Base-by-base conservation (phyloP, 345 rosid species). In the Hevea brasiliensis region DNA sequence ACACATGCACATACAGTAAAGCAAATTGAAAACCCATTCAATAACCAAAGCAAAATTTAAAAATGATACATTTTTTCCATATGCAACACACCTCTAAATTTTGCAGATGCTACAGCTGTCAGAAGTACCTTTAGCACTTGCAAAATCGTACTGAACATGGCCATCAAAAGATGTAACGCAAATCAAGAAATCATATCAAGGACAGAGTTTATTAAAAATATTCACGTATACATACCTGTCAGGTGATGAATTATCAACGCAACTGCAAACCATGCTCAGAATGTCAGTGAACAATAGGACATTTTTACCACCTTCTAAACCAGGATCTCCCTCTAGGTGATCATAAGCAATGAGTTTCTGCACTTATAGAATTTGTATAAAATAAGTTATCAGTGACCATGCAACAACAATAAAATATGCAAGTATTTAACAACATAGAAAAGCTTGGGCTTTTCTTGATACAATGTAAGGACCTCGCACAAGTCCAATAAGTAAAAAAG, bases 341-440 rank as follows among this genome's bases (percentile, higher is more conserved):
- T 95, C 91, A 61, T 95, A 95, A 35, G 99, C 97, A 79, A 95
- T 92, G 68, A 92, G 93, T 91, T 91, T 95, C 99, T 95, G 93
- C 26, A 63, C 51, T 76, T 61, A 59, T 62, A 67, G 32, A 74
- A 79, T 75, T 74, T 48, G 65, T 76, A 72, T 51, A 80, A 45
- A 72, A 18, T 40, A 81, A 71, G 27, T 58, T 73, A 78, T 60
- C 27, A 5, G 51, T 61, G 66, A 64, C 24, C 35, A 59, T 35
- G 44, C 50, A 71, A 64, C 58, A 74, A 55, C 53, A 74, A 66
- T 14, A 59, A 72, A 2, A 21, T 61, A 23, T 21, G n/a, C 45
- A 41, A 60, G 11, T 24, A 35, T 64, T 65, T 7, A 37, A 20
- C 61, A 60, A 51, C 8, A 50, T 24, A n/a, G n/a, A n/a, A 27